These are phyloP conservation scores for Hyaloscypha variabilis DNA, from an alignment of 495 filamentous ascomycete species.

Conservation along the genomic window DNA sequence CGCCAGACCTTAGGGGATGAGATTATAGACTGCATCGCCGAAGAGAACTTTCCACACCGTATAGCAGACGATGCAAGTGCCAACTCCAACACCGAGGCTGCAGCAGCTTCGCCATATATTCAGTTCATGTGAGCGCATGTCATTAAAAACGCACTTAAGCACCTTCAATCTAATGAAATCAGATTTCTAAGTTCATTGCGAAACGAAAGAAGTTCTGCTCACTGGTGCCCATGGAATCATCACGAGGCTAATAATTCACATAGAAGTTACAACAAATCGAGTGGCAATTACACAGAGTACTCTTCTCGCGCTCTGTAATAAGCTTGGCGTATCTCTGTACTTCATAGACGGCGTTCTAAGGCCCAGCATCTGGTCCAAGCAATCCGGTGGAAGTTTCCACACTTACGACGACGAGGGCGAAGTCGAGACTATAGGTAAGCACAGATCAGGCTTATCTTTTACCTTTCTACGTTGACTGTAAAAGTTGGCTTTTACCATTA, in stretches of 20 bases:
- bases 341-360: neutral
- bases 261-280: neutral
- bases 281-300: neutral
- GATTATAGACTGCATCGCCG: neutral
- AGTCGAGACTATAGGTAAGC: neutral
- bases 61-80: neutral
- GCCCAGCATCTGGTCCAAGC: slow-evolving; percentile 4
- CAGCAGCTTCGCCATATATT: neutral
- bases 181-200: neutral
- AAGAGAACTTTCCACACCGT: neutral
- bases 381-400: neutral
- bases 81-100: neutral
- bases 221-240: neutral
- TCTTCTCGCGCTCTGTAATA: neutral
- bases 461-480: neutral
- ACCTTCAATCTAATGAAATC: neutral
- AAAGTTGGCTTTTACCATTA: slow-evolving; percentile 1
- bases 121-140: neutral
- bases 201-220: neutral
- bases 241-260: neutral
- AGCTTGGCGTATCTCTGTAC: neutral
- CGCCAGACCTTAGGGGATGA: neutral
- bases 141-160: neutral
- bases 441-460: neutral
- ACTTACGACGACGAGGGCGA: neutral